These are phyloP conservation scores for Vanrija pseudolonga DNA, from an alignment of 1,284 basidiomycete genomes.

Conservation along the genomic window DNA sequence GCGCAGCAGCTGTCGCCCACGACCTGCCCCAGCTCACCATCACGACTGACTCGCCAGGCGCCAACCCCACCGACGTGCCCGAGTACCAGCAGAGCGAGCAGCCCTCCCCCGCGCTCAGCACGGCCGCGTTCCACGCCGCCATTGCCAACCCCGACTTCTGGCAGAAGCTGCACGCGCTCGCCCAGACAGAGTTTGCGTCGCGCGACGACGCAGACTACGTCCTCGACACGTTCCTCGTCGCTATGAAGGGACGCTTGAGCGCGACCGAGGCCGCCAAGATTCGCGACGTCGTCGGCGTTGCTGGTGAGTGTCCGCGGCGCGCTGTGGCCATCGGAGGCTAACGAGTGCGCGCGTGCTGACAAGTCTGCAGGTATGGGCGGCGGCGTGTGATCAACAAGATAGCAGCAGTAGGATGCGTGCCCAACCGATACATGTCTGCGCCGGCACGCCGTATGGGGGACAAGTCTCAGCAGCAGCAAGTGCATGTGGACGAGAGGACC, in stretches of 20 bases:
- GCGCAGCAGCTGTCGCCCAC: conserved; percentile 13
- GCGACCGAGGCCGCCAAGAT: conserved; percentile 50
- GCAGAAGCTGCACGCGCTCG: conserved; percentile 62
- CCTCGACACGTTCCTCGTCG: conserved; percentile 46
- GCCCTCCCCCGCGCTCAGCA: conserved; percentile 32
- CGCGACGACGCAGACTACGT: conserved; percentile 58
- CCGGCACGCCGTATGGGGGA: too few species aligned
- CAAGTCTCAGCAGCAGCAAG: too few species aligned
- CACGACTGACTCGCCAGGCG: neutral
- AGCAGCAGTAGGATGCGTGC: too few species aligned
- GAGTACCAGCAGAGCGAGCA: conserved; percentile 1
- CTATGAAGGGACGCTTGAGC: conserved; percentile 43
- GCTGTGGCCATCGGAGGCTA: too few species aligned
- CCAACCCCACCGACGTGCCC: neutral
- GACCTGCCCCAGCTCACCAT: conserved; percentile 5
- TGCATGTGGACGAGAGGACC: too few species aligned
- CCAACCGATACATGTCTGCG: too few species aligned
- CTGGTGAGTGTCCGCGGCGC: conserved; percentile 14
- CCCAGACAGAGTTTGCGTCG: conserved; percentile 64
- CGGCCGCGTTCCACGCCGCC: conserved; percentile 59
- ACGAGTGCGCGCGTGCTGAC: too few species aligned
- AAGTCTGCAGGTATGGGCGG: too few species aligned
- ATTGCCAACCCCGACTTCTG: conserved; percentile 74
- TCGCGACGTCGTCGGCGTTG: conserved; percentile 46
- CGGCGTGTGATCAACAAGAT: too few species aligned